These are phyloP conservation scores for Metarhizium album DNA, from an alignment of 2,329 filamentous ascomycete genomes.

Conservation along the genomic window DNA sequence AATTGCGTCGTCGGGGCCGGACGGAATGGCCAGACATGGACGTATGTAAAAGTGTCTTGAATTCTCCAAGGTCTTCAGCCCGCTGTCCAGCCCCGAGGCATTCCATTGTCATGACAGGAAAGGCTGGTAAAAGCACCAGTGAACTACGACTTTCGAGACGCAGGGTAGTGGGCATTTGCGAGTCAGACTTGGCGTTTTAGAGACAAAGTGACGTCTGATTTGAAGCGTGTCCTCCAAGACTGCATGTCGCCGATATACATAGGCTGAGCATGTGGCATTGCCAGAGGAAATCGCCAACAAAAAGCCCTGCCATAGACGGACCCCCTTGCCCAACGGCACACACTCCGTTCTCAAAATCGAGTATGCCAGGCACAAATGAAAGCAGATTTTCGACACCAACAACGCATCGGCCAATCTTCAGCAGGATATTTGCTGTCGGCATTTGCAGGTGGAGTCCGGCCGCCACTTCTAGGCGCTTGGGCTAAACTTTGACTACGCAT, in stretches of 20 bases:
- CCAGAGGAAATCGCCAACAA: slow-evolving; percentile 4
- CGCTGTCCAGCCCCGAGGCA: not conserved
- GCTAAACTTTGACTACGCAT: too few relatives aligned
- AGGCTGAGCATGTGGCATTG: not conserved
- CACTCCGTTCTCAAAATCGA: slow-evolving; percentile 42
- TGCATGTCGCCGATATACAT: not conserved
- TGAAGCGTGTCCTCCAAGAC: too few relatives aligned
- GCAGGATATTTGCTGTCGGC: too few relatives aligned
- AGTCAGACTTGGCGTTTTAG: too few relatives aligned
- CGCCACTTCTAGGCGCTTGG: too few relatives aligned
- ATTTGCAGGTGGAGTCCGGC: too few relatives aligned
- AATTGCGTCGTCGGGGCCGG: too few relatives aligned
- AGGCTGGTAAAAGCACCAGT: too few relatives aligned
- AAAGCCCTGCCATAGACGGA: slow-evolving; percentile 32
- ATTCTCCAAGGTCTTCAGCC: not conserved
- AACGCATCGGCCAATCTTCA: not conserved
- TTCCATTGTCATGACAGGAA: not conserved
- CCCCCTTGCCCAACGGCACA: slow-evolving; percentile 41
- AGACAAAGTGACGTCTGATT: not conserved
- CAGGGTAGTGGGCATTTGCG: too few relatives aligned
- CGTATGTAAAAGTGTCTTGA: not conserved
- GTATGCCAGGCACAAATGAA: slow-evolving; percentile 45
- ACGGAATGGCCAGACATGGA: not conserved
- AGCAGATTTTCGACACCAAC: slow-evolving; percentile 38
- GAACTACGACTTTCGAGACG: too few relatives aligned